These are phyloP conservation scores for Magnolia kwangsiensis DNA, from an alignment of 164 flowering plant genomes.

Conservation along the genomic window DNA sequence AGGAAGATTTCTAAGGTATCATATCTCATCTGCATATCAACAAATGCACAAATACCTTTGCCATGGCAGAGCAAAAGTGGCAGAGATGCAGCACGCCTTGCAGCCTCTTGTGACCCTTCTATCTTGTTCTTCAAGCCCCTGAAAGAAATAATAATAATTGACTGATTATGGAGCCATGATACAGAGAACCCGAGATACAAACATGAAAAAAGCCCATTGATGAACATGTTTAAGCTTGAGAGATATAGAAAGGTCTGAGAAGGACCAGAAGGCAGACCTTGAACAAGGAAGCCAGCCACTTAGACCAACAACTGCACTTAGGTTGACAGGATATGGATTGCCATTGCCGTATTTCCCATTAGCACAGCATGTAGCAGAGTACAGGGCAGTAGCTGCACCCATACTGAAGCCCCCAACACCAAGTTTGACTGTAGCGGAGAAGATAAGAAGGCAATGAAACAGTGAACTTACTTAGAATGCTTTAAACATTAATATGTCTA, in stretches of 20 bases:
- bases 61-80: slow-evolving; percentile 92
- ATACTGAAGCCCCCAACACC: slow-evolving; percentile 98
- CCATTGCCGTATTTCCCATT: slow-evolving; percentile 80
- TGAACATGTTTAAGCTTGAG: too few relatives aligned
- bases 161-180: background rate
- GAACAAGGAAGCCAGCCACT: slow-evolving; percentile 98
- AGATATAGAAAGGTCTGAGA: too few relatives aligned
- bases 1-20: too few relatives aligned
- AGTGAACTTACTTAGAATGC: background rate
- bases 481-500: background rate
- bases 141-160: slow-evolving; percentile 6
- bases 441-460: background rate
- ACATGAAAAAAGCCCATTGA: too few relatives aligned
- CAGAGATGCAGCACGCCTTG: slow-evolving; percentile 79
- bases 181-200: background rate
- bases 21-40: background rate
- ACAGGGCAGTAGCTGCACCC: slow-evolving; percentile 93
- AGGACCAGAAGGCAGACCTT: slow-evolving; percentile 37
- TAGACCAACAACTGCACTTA: slow-evolving; percentile 78
- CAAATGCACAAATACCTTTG: slow-evolving; percentile 36
- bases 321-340: slow-evolving; percentile 54
- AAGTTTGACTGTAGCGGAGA: slow-evolving; percentile 64
- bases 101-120: slow-evolving; percentile 74
- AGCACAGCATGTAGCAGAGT: slow-evolving; percentile 83
- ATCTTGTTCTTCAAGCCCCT: slow-evolving; percentile 73